phyloP scores from a whole-genome alignment of 2,329 filamentous ascomycete species.

The Colletotrichum viniferum region DNA sequence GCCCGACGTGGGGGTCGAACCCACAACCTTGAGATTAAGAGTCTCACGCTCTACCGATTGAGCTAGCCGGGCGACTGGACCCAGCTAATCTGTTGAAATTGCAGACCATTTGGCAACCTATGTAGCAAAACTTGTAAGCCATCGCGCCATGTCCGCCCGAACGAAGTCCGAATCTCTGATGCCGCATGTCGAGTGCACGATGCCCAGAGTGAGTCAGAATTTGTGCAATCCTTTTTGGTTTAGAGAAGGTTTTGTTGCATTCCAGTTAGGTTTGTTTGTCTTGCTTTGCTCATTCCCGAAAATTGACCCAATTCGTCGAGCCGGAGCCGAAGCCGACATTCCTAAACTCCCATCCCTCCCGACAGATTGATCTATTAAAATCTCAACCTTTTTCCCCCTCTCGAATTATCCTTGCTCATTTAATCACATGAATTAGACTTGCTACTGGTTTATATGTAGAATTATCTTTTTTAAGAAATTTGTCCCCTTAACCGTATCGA shows the following conservation, averaged over 20 bases:
- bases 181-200: neutral
- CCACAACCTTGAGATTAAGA: conserved; percentile 49
- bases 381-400: neutral
- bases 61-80: conserved; percentile 51
- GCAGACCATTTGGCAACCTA: rapidly evolving
- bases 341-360: neutral
- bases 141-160: neutral
- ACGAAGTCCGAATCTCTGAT: neutral
- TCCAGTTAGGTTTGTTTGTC: neutral
- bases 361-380: neutral
- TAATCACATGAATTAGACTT: neutral
- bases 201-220: neutral
- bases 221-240: neutral
- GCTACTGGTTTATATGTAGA: neutral
- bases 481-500: neutral
- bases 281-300: neutral
- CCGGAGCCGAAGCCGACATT: neutral
- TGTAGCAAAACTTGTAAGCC: neutral
- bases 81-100: neutral
- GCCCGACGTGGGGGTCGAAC: conserved; percentile 30
- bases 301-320: neutral
- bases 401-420: neutral
- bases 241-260: neutral
- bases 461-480: neutral
- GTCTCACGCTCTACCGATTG: conserved; percentile 78